Base-by-base conservation (phyloP, 257 asterid genomes). In the Rubia yunnanensis region DNA sequence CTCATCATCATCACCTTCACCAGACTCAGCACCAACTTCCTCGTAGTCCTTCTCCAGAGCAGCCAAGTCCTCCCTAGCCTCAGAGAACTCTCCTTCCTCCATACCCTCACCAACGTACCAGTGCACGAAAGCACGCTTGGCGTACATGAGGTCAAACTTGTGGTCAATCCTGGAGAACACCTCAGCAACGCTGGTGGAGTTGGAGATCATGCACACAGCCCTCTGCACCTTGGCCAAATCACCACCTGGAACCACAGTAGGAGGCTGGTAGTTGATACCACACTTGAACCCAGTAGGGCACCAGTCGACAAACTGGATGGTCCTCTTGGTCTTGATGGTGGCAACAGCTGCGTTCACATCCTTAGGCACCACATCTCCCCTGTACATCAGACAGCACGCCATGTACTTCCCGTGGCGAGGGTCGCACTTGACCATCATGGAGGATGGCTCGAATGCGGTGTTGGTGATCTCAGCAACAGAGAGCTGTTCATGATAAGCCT, bases 21-120 rank as follows among this genome's bases (percentile, higher is more conserved):
- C 98, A 17, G 95, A 81, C 84, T 91, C 98, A 0, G 95, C 91
- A 0, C 98, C 98, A 36, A 88, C 98, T 62, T 88, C 98, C 79
- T 91, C 98, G 5, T 91, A 91, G 31, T 91, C 98, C 82, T 91
- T 91, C 85, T 91, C 98, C n/a, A 91, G 74, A 1, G 98, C 98
- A 79, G 98, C 98, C 89, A 91, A 77, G 31, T 91, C 98, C 80
- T 91, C 98, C 73, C 98, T 82, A 3, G 98, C 98, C 78, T 91
- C 98, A 0, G 96, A 88, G 38, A 91, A 91, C 72, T 91, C 98
- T 0, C 98, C 98, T 76, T 91, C 98, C 80, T 91, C 98, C 98
- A 91, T 91, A 63, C 98, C 98, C 77, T 91, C 98, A 53, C 98
- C 98, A 0, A 91, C 98, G 3, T 91, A 91, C 98, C 98, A 91